These are phyloP conservation scores for Vaccinium darrowii DNA, from an alignment of 148 eudicot genomes.

Conservation along the genomic window DNA sequence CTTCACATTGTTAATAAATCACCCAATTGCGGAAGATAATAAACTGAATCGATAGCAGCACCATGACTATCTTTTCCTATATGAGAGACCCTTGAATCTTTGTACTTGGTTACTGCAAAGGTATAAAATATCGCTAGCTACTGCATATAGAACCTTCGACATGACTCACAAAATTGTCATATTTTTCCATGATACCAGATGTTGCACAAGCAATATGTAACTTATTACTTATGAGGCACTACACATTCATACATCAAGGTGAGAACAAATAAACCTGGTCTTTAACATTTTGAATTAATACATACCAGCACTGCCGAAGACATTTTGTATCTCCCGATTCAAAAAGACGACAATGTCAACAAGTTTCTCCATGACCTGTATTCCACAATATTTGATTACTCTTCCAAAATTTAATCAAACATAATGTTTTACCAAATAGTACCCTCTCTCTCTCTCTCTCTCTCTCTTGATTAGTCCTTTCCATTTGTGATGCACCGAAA, in stretches of 20 bases:
- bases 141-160: background rate
- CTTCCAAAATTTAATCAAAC: background rate
- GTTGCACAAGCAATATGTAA: background rate
- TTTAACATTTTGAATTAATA: background rate
- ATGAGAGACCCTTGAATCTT: background rate
- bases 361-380: slow-evolving; percentile 66
- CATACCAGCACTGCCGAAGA: slow-evolving; percentile 51
- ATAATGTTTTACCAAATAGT: background rate
- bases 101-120: background rate
- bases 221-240: background rate
- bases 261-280: background rate
- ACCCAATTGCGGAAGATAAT: background rate
- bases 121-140: background rate
- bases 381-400: slow-evolving; percentile 5
- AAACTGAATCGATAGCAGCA: background rate
- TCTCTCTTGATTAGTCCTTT: background rate
- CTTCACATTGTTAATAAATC: background rate
- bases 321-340: slow-evolving; percentile 45
- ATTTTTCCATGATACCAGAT: background rate
- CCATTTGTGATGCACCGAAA: background rate
- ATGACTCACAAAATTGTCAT: background rate
- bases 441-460: background rate
- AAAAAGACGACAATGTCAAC: slow-evolving; percentile 53
- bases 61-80: background rate
- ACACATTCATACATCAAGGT: background rate